phyloP scores from a whole-genome alignment of 371 early-diverging fungal genomes.

The Polyrhizophydium stewartii region DNA sequence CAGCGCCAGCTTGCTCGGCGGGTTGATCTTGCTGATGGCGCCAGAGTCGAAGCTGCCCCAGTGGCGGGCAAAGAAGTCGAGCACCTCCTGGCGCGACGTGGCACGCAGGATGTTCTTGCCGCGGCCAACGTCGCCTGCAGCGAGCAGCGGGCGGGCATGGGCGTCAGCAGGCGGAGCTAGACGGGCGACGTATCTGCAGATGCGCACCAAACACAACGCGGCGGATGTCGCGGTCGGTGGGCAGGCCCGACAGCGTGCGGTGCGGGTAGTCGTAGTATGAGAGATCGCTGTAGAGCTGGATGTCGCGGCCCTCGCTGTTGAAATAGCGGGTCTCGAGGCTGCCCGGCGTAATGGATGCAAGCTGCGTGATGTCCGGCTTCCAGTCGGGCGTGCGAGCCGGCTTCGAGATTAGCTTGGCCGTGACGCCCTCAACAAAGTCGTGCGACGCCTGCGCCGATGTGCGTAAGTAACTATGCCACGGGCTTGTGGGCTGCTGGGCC shows the following conservation, averaged over 20 bases:
- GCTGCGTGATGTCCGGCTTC: constrained; percentile 54
- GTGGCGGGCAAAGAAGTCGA: constrained; percentile 43
- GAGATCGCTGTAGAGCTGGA: constrained; percentile 17
- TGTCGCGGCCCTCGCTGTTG: constrained; percentile 6
- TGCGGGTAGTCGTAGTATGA: constrained; percentile 64
- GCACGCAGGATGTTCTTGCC: constrained; percentile 34
- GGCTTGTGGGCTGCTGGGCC: neutral
- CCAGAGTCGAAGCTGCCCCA: constrained; percentile 43
- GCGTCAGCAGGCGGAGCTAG: no score
- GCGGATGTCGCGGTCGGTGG: constrained; percentile 73
- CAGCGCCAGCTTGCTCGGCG: constrained; percentile 5
- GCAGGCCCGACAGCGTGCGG: constrained; percentile 63
- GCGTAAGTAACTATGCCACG: neutral
- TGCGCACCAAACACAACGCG: constrained; percentile 28
- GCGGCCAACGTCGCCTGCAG: constrained; percentile 54
- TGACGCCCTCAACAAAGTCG: constrained; percentile 82
- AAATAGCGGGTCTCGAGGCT: constrained; percentile 60
- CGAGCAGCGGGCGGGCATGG: neutral
- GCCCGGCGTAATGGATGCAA: constrained; percentile 30
- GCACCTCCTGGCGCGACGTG: constrained; percentile 57
- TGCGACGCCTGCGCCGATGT: constrained; percentile 1
- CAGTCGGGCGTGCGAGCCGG: constrained; percentile 61
- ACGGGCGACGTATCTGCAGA: no score
- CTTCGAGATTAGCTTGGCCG: constrained; percentile 68
- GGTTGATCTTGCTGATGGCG: constrained; percentile 6